These are phyloP conservation scores for Syzygium oleosum DNA, from an alignment of 345 rosid species.

Conservation along the genomic window DNA sequence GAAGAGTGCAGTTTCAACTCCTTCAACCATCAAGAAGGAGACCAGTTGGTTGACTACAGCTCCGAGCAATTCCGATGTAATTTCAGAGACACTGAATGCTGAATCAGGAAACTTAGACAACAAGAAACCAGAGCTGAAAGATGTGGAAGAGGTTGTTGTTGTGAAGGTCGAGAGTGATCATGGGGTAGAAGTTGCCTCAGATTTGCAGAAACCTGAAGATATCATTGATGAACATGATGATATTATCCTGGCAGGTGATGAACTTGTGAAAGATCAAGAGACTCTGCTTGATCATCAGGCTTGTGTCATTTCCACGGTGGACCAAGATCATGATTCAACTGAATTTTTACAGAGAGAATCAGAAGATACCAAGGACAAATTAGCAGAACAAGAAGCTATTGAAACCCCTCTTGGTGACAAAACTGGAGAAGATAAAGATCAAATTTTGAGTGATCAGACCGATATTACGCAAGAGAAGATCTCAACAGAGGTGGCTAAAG, in stretches of 20 bases:
- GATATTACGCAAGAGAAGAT: background rate
- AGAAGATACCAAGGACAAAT: background rate
- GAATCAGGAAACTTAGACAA: slow-evolving; percentile 6
- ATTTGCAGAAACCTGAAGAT: background rate
- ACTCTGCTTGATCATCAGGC: background rate
- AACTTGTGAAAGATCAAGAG: background rate
- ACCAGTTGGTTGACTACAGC: background rate
- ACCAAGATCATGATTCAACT: background rate
- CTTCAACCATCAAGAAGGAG: slow-evolving; percentile 6
- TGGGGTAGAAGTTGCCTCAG: background rate
- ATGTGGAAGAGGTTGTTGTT: background rate
- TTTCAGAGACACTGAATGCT: background rate
- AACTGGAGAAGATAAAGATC: background rate
- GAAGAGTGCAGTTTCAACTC: slow-evolving; percentile 12
- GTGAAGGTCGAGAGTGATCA: slow-evolving; percentile 6
- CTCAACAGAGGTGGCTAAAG: background rate
- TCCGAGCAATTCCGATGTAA: slow-evolving; percentile 2
- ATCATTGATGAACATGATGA: background rate
- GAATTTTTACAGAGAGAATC: background rate
- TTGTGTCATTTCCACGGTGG: background rate
- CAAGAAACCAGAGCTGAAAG: slow-evolving; percentile 10
- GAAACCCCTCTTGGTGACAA: background rate
- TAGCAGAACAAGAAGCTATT: background rate
- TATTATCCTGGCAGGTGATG: background rate
- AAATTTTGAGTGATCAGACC: background rate